These are phyloP conservation scores for Apiospora marii DNA, from an alignment of 2,329 filamentous ascomycete species.

Conservation along the genomic window DNA sequence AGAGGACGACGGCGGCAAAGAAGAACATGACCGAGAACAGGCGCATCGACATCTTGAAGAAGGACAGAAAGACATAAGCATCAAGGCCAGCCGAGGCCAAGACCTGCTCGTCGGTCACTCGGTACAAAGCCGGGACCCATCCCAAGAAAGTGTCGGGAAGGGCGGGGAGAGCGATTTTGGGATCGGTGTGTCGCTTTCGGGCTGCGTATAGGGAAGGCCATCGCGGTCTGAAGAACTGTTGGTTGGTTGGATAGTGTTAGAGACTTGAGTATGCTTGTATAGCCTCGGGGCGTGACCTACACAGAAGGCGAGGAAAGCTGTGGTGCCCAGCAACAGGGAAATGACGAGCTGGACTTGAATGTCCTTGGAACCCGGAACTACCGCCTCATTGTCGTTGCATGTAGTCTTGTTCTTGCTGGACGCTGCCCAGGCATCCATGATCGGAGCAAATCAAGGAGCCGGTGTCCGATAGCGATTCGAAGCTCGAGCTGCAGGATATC, in stretches of 20 bases:
- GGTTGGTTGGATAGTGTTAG: constrained; percentile 24
- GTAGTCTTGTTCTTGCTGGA: constrained; percentile 18
- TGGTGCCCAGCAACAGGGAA: constrained; percentile 73
- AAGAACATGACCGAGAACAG: constrained; percentile 82
- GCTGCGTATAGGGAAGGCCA: constrained; percentile 93
- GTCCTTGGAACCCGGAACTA: constrained; percentile 52
- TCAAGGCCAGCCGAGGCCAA: constrained; percentile 90
- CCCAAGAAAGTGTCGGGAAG: constrained; percentile 87
- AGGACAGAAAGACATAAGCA: constrained; percentile 93
- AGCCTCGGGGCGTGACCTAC: constrained; percentile 53
- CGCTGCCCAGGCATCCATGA: constrained; percentile 19
- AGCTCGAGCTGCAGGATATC: background rate
- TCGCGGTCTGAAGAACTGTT: constrained; percentile 76
- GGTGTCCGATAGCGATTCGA: constrained; percentile 6
- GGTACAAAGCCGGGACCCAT: constrained; percentile 89
- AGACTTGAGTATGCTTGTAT: constrained; percentile 1
- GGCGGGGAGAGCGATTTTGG: constrained; percentile 69
- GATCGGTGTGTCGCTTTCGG: constrained; percentile 76
- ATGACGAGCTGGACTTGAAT: constrained; percentile 73
- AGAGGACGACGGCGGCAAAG: constrained; percentile 81
- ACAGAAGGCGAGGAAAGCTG: constrained; percentile 80
- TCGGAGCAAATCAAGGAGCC: constrained; percentile 18
- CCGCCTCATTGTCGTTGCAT: constrained; percentile 29
- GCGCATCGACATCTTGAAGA: constrained; percentile 94
- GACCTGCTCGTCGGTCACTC: constrained; percentile 87